Conservation (phyloP, 768 basidiomycete species). For the Calocybe indica region DNA sequence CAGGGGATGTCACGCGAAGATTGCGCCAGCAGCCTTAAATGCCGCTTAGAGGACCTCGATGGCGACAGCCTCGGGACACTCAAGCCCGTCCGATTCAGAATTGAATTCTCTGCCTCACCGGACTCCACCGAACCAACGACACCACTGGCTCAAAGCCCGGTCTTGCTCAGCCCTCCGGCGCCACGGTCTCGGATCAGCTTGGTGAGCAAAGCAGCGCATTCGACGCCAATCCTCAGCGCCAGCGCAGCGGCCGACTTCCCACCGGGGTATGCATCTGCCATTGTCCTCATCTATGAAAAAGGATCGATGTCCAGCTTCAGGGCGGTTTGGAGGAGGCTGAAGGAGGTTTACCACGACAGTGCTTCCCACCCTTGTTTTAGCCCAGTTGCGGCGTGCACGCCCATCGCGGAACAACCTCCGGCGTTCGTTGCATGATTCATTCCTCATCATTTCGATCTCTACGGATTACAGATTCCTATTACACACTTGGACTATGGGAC, state of each 20-base stretch:
- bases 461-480: too few relatives aligned
- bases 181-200: slow-evolving; percentile 20
- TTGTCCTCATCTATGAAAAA: slow-evolving; percentile 84
- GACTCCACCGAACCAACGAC: slow-evolving; percentile 11
- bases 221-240: slow-evolving; percentile 12
- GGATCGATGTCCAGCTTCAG: slow-evolving; percentile 87
- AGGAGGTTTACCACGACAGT: slow-evolving; percentile 54
- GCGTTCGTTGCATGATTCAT: slow-evolving; percentile 21
- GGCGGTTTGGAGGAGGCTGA: slow-evolving; percentile 63
- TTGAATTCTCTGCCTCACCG: slow-evolving; percentile 52
- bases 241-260: slow-evolving; percentile 20
- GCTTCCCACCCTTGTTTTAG: slow-evolving; percentile 30
- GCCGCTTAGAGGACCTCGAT: slow-evolving; percentile 47
- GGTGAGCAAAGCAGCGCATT: slow-evolving; percentile 10
- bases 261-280: slow-evolving; percentile 45
- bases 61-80: slow-evolving; percentile 34
- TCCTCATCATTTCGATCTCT: too few relatives aligned
- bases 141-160: slow-evolving; percentile 10
- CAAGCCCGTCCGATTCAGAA: slow-evolving; percentile 78
- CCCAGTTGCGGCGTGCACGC: slow-evolving; percentile 34
- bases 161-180: slow-evolving; percentile 13
- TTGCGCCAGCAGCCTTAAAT: slow-evolving; percentile 27
- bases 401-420: slow-evolving; percentile 36
- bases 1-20: slow-evolving; percentile 16
- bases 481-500: too few relatives aligned